A percentile compares a stretch with the other conserved stretches of the same genome.
Evolutionary conservation across 164 flowering plant species (phyloP).

Genomic region (Saururus chinensis): DNA sequence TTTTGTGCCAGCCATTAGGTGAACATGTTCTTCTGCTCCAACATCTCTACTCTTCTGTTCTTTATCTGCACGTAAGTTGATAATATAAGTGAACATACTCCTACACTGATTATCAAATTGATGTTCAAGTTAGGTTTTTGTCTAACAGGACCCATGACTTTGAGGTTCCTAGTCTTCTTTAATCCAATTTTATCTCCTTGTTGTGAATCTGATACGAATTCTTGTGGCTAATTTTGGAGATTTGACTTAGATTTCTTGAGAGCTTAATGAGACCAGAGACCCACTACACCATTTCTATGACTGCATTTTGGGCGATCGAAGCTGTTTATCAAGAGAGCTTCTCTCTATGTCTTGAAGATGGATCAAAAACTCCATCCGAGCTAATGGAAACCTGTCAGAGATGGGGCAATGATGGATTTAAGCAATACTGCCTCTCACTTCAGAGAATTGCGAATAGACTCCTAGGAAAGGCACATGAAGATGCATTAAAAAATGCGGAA

Average conservation of each 20-base stretch:
- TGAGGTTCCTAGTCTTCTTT: background rate
- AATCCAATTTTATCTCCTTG: background rate
- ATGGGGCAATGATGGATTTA: conserved; percentile 79
- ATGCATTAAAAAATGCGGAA: conserved; percentile 40
- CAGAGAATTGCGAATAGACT: conserved; percentile 36
- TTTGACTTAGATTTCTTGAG: conserved; percentile 45
- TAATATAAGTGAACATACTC: too few species aligned
- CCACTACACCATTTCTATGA: conserved; percentile 52
- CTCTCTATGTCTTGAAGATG: conserved; percentile 60
- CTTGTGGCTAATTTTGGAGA: background rate
- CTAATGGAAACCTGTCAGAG: conserved; percentile 63
- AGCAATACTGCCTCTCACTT: conserved; percentile 51
- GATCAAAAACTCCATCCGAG: conserved; percentile 46
- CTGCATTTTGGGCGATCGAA: conserved; percentile 88
- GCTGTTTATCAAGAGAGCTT: conserved; percentile 76
- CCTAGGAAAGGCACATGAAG: conserved; percentile 39
- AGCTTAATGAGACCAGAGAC: conserved; percentile 44
- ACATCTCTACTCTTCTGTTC: too few species aligned
- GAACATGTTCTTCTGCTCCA: too few species aligned
- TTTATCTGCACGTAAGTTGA: too few species aligned
- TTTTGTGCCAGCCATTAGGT: too few species aligned
- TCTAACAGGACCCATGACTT: background rate
- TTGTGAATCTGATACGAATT: background rate
- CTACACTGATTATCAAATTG: too few species aligned
- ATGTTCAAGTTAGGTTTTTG: background rate